A percentile compares a stretch with the other conserved stretches of the same genome.
phyloP scores from a whole-genome alignment of 768 basidiomycete genomes.

The Pulveroboletus sp. region DNA sequence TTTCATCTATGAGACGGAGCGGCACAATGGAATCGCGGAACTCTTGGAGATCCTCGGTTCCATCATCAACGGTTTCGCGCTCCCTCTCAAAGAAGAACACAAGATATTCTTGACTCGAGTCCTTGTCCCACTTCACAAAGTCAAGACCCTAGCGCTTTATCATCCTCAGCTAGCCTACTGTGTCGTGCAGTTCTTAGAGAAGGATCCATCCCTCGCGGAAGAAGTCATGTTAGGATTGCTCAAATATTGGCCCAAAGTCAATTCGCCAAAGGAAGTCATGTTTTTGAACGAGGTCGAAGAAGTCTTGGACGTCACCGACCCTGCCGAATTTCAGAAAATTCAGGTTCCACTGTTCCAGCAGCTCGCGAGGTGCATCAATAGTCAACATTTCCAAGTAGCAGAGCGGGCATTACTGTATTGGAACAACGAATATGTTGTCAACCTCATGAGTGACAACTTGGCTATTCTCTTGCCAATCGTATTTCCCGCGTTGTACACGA shows the following conservation, averaged over 20 bases:
- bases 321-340: constrained; percentile 93
- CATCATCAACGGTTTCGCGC: constrained; percentile 98
- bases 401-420: constrained; percentile 96
- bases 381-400: constrained; percentile 99
- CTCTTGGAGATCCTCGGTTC: constrained; percentile 96
- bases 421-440: constrained; percentile 99
- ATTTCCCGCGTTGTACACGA: constrained; percentile 92
- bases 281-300: constrained; percentile 99
- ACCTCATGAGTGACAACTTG: constrained; percentile 97
- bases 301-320: constrained; percentile 96
- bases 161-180: constrained; percentile 99
- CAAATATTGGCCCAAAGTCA: constrained; percentile 98
- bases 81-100: constrained; percentile 98
- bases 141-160: constrained; percentile 94
- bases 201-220: constrained; percentile 87
- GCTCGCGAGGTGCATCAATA: constrained; percentile 94
- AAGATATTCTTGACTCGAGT: constrained; percentile 94
- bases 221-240: constrained; percentile 96
- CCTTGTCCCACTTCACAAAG: constrained; percentile 95
- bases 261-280: constrained; percentile 99
- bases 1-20: constrained; percentile 97
- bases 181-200: constrained; percentile 97
- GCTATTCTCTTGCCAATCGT: constrained; percentile 87
- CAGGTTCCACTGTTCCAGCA: constrained; percentile 91
- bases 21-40: constrained; percentile 99